These are phyloP conservation scores for Nakazawaea ambrosiae DNA, from an alignment of 805 yeast species.

Conservation along the genomic window DNA sequence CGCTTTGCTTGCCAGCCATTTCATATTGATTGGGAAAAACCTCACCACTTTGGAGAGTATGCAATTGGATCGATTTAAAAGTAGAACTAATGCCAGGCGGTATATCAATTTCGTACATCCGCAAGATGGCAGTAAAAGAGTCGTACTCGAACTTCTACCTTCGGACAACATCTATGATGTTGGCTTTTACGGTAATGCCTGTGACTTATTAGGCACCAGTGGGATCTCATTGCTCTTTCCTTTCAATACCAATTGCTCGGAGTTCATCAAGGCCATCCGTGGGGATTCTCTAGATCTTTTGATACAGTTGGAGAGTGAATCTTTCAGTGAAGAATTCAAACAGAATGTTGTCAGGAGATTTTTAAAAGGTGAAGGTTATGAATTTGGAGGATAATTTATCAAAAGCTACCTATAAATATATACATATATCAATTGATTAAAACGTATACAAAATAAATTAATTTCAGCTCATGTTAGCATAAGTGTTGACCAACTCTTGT, in stretches of 20 bases:
- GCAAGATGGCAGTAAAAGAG: slow-evolving; percentile 22
- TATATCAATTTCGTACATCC: slow-evolving; percentile 37
- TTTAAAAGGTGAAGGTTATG: slow-evolving; percentile 20
- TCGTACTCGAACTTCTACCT: slow-evolving; percentile 28
- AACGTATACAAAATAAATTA: no score
- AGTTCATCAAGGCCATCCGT: slow-evolving; percentile 3
- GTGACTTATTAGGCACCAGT: slow-evolving; percentile 21
- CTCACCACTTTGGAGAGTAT: slow-evolving; percentile 57
- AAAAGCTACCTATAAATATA: no score
- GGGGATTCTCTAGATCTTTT: slow-evolving; percentile 12
- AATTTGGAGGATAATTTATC: no score
- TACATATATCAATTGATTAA: no score
- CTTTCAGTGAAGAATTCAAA: slow-evolving; percentile 19
- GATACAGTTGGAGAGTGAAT: slow-evolving; percentile 22
- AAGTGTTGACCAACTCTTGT: slow-evolving; percentile 58
- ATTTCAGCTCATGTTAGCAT: slow-evolving; percentile 32
- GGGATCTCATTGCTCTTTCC: slow-evolving; percentile 14
- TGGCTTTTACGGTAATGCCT: slow-evolving; percentile 30
- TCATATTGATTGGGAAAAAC: slow-evolving; percentile 38
- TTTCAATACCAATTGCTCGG: slow-evolving; percentile 20
- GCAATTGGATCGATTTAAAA: slow-evolving; percentile 25
- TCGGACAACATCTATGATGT: slow-evolving; percentile 28
- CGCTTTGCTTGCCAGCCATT: slow-evolving; percentile 35
- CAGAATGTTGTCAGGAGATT: slow-evolving; percentile 19
- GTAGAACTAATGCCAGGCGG: slow-evolving; percentile 20